A percentile compares a stretch with the other conserved stretches of the same genome.
Evolutionary conservation across 2,329 filamentous ascomycete species (phyloP).

Genomic region (Corynespora cassiicola): DNA sequence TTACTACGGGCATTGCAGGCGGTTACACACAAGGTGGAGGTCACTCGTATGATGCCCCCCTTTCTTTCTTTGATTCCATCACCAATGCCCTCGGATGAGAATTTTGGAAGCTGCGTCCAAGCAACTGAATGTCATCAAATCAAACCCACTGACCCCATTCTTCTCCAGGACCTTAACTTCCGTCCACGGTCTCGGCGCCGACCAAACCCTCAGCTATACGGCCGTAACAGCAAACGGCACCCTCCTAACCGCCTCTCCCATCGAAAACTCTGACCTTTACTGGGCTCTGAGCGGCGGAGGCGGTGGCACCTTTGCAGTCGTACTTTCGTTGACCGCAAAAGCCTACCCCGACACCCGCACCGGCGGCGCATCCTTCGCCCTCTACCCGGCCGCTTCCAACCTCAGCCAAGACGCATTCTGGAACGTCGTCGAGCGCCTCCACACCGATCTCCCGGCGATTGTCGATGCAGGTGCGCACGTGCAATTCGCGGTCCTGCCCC

Average conservation of each 20-base stretch:
- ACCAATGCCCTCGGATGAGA: too few relatives aligned
- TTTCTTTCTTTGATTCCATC: too few relatives aligned
- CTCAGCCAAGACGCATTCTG: slow-evolving; percentile 24
- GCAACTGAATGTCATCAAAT: too few relatives aligned
- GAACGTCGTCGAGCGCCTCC: slow-evolving; percentile 12
- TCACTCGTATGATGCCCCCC: slow-evolving; percentile 21
- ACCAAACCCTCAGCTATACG: slow-evolving; percentile 25
- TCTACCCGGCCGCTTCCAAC: slow-evolving; percentile 20
- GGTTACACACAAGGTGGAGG: slow-evolving; percentile 41
- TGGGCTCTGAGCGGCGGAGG: too few relatives aligned
- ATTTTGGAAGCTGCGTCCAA: too few relatives aligned
- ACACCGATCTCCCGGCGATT: slow-evolving; percentile 5
- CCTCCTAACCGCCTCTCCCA: slow-evolving; percentile 33
- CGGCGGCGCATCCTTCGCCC: slow-evolving; percentile 31
- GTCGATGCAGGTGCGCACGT: slow-evolving; percentile 15
- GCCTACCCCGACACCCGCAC: slow-evolving; percentile 26
- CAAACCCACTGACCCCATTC: too few relatives aligned
- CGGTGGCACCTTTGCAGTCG: slow-evolving; percentile 40
- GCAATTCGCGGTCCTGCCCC: slow-evolving; percentile 7
- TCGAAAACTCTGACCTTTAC: slow-evolving; percentile 31
- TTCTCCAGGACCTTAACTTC: slow-evolving; percentile 16
- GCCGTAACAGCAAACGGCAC: slow-evolving; percentile 34
- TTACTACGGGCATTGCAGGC: slow-evolving; percentile 40
- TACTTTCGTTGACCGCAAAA: slow-evolving; percentile 35
- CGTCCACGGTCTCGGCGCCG: slow-evolving; percentile 15